A percentile compares a stretch with the other conserved stretches of the same genome.
Evolutionary conservation across 108 stramenopile species (phyloP).

Genomic region (Nitzschia sp.): DNA sequence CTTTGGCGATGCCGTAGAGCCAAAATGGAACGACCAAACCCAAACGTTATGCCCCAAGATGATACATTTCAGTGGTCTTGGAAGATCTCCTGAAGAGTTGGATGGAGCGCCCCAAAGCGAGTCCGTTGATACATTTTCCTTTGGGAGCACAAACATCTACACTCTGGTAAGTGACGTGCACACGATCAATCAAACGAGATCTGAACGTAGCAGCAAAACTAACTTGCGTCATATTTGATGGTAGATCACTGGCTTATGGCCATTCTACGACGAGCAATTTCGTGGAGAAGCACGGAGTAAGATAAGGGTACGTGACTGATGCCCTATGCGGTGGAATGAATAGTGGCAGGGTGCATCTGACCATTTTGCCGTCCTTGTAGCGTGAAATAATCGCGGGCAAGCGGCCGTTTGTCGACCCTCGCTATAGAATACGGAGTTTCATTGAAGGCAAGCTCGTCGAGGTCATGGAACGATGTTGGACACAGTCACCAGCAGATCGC

Average conservation of each 20-base stretch:
- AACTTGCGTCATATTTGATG: too few species aligned
- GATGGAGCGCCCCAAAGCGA: conserved; percentile 35
- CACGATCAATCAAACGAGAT: too few species aligned
- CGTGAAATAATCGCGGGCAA: conserved; percentile 51
- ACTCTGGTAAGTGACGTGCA: conserved; percentile 46
- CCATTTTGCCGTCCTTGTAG: too few species aligned
- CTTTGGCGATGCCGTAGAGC: conserved; percentile 68
- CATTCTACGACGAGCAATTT: conserved; percentile 57
- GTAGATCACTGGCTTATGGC: conserved; percentile 58
- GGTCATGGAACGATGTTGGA: conserved; percentile 66
- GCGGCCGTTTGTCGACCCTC: conserved; percentile 52
- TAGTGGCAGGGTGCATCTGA: too few species aligned
- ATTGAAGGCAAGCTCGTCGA: conserved; percentile 68
- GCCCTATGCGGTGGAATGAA: too few species aligned
- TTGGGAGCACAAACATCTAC: conserved; percentile 64
- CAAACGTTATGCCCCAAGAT: conserved; percentile 46
- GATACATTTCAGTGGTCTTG: neutral
- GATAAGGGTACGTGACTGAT: too few species aligned
- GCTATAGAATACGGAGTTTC: conserved; percentile 60
- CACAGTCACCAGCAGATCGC: conserved; percentile 51
- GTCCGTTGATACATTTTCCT: conserved; percentile 50
- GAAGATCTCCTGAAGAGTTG: conserved; percentile 60
- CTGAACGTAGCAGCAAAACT: too few species aligned
- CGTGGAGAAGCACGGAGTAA: conserved; percentile 7
- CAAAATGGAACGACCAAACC: conserved; percentile 51